Conservation (phyloP, 768 basidiomycete genomes). For the Lentinula raphanica region DNA sequence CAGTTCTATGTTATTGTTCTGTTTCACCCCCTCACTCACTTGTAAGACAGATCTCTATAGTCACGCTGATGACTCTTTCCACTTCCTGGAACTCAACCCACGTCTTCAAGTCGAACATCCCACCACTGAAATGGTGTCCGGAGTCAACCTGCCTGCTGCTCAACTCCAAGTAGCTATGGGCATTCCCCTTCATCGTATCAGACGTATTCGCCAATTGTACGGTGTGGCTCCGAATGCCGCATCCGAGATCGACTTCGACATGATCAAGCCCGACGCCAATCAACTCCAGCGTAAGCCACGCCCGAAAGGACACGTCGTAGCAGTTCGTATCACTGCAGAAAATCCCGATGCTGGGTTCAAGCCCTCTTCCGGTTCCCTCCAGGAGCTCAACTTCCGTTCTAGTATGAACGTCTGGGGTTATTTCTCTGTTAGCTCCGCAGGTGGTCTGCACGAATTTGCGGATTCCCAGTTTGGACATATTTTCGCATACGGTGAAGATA, state of each 20-base stretch:
- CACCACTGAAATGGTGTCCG: slow-evolving; percentile 99
- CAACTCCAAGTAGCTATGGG: slow-evolving; percentile 99
- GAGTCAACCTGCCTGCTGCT: slow-evolving; percentile 95
- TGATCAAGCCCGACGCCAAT: slow-evolving; percentile 81
- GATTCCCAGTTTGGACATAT: slow-evolving; percentile 99
- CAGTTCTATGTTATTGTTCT: slow-evolving; percentile 20
- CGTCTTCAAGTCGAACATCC: slow-evolving; percentile 99
- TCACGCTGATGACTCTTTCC: no score
- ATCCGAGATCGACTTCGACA: slow-evolving; percentile 96
- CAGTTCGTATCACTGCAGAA: slow-evolving; percentile 98
- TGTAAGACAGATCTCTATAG: slow-evolving; percentile 80
- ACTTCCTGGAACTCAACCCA: slow-evolving; percentile 97
- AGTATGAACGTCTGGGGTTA: slow-evolving; percentile 99
- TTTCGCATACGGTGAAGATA: slow-evolving; percentile 97
- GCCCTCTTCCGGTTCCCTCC: slow-evolving; percentile 92
- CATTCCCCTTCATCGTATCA: slow-evolving; percentile 89
- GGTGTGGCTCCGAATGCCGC: slow-evolving; percentile 86
- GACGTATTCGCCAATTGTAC: slow-evolving; percentile 92
- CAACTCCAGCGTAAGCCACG: slow-evolving; percentile 89
- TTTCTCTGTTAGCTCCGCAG: slow-evolving; percentile 93
- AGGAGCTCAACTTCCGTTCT: slow-evolving; percentile 98
- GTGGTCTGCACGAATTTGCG: slow-evolving; percentile 97
- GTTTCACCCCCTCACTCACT: slow-evolving; percentile 1
- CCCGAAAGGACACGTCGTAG: slow-evolving; percentile 98
- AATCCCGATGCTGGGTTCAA: slow-evolving; percentile 99